Evolutionary conservation across 192 early-diverging fungal species (phyloP).

Genomic region (Rhizophagus clarus): DNA sequence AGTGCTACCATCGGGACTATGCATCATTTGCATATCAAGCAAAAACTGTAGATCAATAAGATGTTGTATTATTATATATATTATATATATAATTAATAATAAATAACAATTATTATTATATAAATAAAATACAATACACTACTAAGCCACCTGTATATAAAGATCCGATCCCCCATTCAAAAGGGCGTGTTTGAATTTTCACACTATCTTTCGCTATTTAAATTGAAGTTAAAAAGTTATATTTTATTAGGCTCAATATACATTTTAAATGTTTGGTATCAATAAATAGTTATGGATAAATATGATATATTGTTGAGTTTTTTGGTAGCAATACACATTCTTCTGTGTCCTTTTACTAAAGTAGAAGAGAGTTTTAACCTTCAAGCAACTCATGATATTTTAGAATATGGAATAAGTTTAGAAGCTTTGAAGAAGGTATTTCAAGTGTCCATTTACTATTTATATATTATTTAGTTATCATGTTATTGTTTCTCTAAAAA

Average conservation of each 20-base stretch:
- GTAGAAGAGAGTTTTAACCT: constrained; percentile 97
- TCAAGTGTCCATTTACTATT: too few relatives aligned
- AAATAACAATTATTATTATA: background rate
- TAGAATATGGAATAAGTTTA: constrained; percentile 54
- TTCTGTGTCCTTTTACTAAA: constrained; percentile 82
- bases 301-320: constrained; percentile 15
- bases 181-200: background rate
- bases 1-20: background rate
- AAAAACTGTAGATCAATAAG: background rate
- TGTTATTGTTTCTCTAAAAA: background rate
- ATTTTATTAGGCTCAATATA: background rate
- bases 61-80: too few relatives aligned
- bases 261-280: background rate
- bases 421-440: constrained; percentile 38
- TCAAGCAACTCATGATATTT: constrained; percentile 90
- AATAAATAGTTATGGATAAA: constrained; percentile 16
- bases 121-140: background rate
- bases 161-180: background rate
- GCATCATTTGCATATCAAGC: background rate
- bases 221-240: background rate
- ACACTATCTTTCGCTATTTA: background rate
- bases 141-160: background rate
- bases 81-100: too few relatives aligned
- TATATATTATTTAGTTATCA: background rate
- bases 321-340: constrained; percentile 38